Percentiles rank a stretch among this genome's conserved stretches.
Evolutionary conservation across 2,329 filamentous ascomycete genomes (phyloP).

Genomic region (Colletotrichum orchidophilum): DNA sequence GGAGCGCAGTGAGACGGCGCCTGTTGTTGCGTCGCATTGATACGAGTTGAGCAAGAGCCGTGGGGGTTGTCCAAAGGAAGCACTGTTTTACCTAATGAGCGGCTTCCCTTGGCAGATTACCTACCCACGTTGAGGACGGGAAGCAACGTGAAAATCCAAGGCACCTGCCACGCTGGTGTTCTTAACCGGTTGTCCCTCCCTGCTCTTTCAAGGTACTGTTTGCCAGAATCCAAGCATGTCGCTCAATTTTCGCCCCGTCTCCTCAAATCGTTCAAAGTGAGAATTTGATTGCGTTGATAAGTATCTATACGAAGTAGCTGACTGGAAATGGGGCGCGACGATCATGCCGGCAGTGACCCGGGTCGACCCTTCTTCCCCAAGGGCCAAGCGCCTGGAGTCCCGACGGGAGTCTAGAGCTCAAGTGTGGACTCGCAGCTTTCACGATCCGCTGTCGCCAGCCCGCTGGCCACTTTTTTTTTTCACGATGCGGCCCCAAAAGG

Average conservation of each 20-base stretch:
- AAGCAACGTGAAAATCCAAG: not conserved
- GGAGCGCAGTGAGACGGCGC: no score
- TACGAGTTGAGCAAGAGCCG: not conserved
- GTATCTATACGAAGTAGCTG: not conserved
- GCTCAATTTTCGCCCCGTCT: not conserved
- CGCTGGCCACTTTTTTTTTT: not conserved
- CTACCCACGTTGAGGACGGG: not conserved
- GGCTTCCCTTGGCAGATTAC: not conserved
- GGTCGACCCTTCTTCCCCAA: not conserved
- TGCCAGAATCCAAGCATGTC: not conserved
- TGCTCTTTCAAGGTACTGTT: not conserved
- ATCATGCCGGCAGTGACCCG: not conserved
- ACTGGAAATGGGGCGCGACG: not conserved
- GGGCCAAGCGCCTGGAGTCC: not conserved
- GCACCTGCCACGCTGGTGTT: not conserved
- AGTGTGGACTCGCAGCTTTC: not conserved
- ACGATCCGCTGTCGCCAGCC: not conserved
- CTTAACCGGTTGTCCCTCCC: not conserved
- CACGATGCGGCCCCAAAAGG: constrained; percentile 3
- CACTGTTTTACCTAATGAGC: not conserved
- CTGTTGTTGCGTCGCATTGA: not conserved
- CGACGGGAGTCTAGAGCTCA: not conserved
- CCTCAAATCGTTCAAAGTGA: not conserved
- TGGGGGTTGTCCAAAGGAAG: not conserved
- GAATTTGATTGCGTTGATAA: not conserved